Evolutionary conservation across 768 basidiomycete species (phyloP), one percentile per base, ranked within the genome.

Genomic region (Kwoniella dendrophila): DNA sequence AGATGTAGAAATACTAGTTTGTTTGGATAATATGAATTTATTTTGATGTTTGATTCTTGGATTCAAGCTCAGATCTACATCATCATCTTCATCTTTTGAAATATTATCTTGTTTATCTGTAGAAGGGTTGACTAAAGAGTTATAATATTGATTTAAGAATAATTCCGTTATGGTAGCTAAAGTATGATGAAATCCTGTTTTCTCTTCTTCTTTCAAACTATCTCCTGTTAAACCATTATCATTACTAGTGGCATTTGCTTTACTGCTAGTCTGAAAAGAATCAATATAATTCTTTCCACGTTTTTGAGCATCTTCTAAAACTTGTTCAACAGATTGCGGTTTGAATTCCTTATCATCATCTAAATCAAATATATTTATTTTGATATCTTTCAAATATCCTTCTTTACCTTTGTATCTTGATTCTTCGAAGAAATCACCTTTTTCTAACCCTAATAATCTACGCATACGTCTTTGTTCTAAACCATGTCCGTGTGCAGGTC

Each of bases 401-500:
- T 64, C 70, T 26, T 68, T 62, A 12, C 67, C 68, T 43, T 74
- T 34, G 50, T 71, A 74, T 38, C 72, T 60, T 7, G 62, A 65
- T 30, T 64, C 70, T 50, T 69, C 63, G 50, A 66, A 74, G 52
- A 74, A 74, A 61, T 74, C 68, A 6, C 72, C 72, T 38, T 68
- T 34, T 61, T 74, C 72, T 3, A 64, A 11, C 14, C 72, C 72
- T 1, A 74, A 29, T 52, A 74, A 56, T 22, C 70, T 26, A 33
- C 64, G 41, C 72, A 74, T 71, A 2, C 72, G 38, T 29, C 62
- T 45, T 64, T 83, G 86, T 77, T 93, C 90, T 63, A 80, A 80
- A 2, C 82, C 81, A 0, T 90, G 89, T 1, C 90, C 91, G 38
- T 93, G 88, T 73, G 89, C 90, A 18, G 82, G 81, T 11, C 58